phyloP scores from a whole-genome alignment of 2,329 filamentous ascomycete genomes.

The Aspergillus sp. region DNA sequence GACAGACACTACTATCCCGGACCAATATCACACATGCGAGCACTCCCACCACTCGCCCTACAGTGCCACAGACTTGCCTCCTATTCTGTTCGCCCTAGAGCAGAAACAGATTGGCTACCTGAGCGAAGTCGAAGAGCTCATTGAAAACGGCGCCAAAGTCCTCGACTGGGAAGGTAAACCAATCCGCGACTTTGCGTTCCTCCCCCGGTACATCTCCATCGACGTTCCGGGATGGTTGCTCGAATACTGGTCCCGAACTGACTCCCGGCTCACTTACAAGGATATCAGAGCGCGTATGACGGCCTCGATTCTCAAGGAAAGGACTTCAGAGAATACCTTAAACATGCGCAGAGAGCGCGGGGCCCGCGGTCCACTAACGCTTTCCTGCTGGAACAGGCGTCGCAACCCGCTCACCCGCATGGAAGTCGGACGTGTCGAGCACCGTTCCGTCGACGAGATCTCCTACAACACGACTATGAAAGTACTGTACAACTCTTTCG shows the following conservation, averaged over 20 bases:
- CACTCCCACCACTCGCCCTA: slow-evolving; percentile 16
- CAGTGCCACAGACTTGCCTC: slow-evolving; percentile 13
- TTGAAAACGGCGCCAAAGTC: slow-evolving; percentile 11
- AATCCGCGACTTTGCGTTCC: slow-evolving; percentile 18
- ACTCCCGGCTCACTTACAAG: slow-evolving; percentile 19
- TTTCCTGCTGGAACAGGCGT: slow-evolving; percentile 22
- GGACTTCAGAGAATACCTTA: slow-evolving; percentile 16
- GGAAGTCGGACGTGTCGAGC: slow-evolving; percentile 22
- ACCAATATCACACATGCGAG: slow-evolving; percentile 16
- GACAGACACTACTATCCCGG: slow-evolving; percentile 7
- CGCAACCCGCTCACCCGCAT: slow-evolving; percentile 11
- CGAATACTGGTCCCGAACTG: slow-evolving; percentile 25
- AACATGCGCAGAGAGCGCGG: slow-evolving; percentile 23
- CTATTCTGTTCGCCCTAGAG: slow-evolving; percentile 19
- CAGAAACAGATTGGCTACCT: slow-evolving; percentile 2
- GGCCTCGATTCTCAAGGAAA: slow-evolving; percentile 8
- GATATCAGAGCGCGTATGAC: slow-evolving; percentile 26
- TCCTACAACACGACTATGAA: slow-evolving; percentile 21
- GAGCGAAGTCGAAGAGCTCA: slow-evolving; percentile 2
- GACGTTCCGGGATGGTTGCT: slow-evolving; percentile 20
- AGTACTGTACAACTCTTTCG: slow-evolving; percentile 7
- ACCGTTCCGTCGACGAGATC: slow-evolving; percentile 17
- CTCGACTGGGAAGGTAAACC: slow-evolving; percentile 8
- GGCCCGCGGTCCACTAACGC: slow-evolving; percentile 16
- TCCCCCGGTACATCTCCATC: slow-evolving; percentile 23